A percentile compares a stretch with the other conserved stretches of the same genome.
Evolutionary conservation across 2,329 filamentous ascomycete species (phyloP).

Genomic region (Thelonectria discophora): DNA sequence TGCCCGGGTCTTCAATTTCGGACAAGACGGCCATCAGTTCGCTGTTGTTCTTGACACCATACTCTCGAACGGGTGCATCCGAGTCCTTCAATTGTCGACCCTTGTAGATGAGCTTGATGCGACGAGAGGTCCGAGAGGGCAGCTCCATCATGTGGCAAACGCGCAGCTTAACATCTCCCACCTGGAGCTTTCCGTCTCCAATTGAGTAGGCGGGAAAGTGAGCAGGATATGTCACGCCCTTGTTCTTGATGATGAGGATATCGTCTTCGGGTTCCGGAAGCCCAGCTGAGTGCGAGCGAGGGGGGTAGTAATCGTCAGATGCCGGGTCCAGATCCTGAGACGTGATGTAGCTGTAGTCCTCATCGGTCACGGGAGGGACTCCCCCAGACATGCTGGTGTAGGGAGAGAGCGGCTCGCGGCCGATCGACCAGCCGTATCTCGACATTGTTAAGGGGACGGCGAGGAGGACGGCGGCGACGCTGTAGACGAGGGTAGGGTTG

Average conservation of each 20-base stretch:
- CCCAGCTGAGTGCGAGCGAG: constrained; percentile 47
- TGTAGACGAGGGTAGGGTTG: constrained; percentile 59
- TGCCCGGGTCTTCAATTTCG: constrained; percentile 50
- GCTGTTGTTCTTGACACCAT: constrained; percentile 68
- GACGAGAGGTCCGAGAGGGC: constrained; percentile 58
- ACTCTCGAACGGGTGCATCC: constrained; percentile 64
- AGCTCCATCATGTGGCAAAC: constrained; percentile 73
- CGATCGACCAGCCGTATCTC: constrained; percentile 61
- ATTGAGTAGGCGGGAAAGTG: constrained; percentile 81
- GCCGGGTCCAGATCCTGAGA: constrained; percentile 71
- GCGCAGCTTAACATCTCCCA: constrained; percentile 73
- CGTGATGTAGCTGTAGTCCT: constrained; percentile 86
- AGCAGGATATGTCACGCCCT: constrained; percentile 70
- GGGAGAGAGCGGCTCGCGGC: constrained; percentile 60
- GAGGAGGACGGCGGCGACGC: constrained; percentile 58
- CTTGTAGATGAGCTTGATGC: constrained; percentile 77
- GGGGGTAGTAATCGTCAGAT: constrained; percentile 53
- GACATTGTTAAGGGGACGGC: constrained; percentile 63
- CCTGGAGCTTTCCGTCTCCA: constrained; percentile 74
- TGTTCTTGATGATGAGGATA: constrained; percentile 74
- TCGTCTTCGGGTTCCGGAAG: constrained; percentile 67
- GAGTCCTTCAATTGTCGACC: constrained; percentile 75
- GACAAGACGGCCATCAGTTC: constrained; percentile 63
- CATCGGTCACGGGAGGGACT: constrained; percentile 72
- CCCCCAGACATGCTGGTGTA: constrained; percentile 59